These are phyloP conservation scores for Paracoccidioides brasiliensis DNA, from an alignment of 2,329 filamentous ascomycete genomes.

Conservation along the genomic window DNA sequence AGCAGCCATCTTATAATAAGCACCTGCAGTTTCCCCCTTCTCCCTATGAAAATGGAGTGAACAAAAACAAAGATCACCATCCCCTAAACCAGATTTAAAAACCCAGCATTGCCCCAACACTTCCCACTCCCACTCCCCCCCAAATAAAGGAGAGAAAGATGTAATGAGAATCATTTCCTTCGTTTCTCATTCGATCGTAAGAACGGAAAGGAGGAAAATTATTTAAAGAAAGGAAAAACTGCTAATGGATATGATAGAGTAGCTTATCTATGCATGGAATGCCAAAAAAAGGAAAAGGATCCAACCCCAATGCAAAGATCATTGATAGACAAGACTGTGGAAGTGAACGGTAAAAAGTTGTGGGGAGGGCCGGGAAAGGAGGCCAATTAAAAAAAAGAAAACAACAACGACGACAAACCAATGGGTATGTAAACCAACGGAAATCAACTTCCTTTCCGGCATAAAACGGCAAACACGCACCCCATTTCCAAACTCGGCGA, in stretches of 20 bases:
- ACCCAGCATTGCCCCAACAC: no score
- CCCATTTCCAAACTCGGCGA: background rate
- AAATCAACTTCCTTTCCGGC: background rate
- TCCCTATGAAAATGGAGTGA: no score
- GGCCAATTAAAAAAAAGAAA: background rate
- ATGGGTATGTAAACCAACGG: background rate
- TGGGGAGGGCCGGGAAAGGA: no score
- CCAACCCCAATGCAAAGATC: background rate
- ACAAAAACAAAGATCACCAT: no score
- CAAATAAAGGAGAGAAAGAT: background rate
- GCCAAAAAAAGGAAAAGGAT: background rate
- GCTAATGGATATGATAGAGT: background rate
- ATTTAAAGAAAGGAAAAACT: constrained; percentile 31
- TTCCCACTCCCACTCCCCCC: no score
- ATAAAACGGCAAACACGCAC: background rate
- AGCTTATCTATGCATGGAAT: background rate
- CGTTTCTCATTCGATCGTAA: constrained; percentile 2
- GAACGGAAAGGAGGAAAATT: constrained; percentile 50
- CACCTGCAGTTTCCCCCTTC: no score
- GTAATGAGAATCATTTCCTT: constrained; percentile 1
- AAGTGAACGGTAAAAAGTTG: no score
- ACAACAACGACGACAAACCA: background rate
- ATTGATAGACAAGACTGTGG: background rate
- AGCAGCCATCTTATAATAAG: no score
- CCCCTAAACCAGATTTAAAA: no score